Evolutionary conservation across 345 rosid genomes (phyloP).

Genomic region (Bruguiera sexangula): DNA sequence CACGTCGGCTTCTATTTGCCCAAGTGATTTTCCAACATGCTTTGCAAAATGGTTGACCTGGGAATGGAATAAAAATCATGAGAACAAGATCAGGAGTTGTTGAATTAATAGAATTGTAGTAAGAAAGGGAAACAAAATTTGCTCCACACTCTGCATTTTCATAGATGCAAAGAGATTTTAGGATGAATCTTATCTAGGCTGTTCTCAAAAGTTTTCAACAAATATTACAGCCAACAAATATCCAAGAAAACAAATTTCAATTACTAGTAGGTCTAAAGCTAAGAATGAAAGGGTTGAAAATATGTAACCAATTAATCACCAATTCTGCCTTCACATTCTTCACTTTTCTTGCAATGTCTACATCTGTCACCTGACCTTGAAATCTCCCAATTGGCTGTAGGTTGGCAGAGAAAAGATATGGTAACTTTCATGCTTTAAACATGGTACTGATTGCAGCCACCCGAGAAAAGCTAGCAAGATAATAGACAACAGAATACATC

Average conservation of each 20-base stretch:
- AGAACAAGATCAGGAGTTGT: not conserved
- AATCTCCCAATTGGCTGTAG: constrained; percentile 84
- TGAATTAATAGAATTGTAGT: not conserved
- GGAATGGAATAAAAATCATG: constrained; percentile 6
- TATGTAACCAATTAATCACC: constrained; percentile 23
- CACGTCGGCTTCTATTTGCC: constrained; percentile 80
- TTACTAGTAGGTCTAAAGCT: not conserved
- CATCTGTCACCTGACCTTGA: constrained; percentile 93
- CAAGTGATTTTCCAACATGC: constrained; percentile 66
- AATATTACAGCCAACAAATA: too few species aligned
- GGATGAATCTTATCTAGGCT: not conserved
- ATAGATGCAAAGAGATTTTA: not conserved
- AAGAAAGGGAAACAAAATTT: not conserved
- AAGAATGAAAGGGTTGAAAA: not conserved
- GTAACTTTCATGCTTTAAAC: not conserved
- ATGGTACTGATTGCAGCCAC: not conserved
- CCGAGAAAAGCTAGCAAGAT: constrained; percentile 4
- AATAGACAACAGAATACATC: constrained; percentile 7
- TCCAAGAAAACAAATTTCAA: not conserved
- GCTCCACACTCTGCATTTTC: not conserved
- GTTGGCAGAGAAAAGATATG: constrained; percentile 20
- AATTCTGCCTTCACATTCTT: constrained; percentile 61
- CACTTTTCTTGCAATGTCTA: constrained; percentile 69
- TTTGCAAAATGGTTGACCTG: constrained; percentile 71
- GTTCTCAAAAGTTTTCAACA: not conserved